Evolutionary conservation across 345 rosid species (phyloP).

Genomic region (Hypericum perforatum): DNA sequence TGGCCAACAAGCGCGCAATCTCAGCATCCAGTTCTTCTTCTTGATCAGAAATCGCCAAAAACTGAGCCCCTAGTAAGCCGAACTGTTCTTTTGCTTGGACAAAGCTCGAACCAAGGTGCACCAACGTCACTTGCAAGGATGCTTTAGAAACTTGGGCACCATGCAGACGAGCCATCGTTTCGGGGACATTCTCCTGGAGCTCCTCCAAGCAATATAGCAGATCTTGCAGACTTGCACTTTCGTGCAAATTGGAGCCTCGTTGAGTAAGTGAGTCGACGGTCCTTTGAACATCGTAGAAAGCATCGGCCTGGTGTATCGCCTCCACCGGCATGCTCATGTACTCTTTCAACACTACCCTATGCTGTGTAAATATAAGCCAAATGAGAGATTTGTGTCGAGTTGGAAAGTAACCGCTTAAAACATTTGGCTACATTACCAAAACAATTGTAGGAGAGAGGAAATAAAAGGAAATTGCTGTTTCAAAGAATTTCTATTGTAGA

Average conservation of each 20-base stretch:
- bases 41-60: background rate
- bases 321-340: no score
- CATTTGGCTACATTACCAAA: no score
- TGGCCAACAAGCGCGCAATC: background rate
- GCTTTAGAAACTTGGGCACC: background rate
- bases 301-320: no score
- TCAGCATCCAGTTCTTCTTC: constrained; percentile 2
- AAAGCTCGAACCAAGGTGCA: background rate
- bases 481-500: no score
- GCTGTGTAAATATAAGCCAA: no score
- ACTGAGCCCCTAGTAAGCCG: background rate
- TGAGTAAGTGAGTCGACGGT: no score
- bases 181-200: background rate
- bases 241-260: background rate
- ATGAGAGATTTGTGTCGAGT: no score
- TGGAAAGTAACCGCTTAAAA: no score
- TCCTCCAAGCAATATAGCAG: background rate
- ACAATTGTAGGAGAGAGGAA: no score
- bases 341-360: no score
- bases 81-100: background rate
- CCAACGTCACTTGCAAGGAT: background rate
- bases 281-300: no score
- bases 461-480: no score
- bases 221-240: background rate
- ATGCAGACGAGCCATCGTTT: background rate